Base-by-base conservation (phyloP, 2,329 filamentous ascomycete species). In the Neonectria faginata region DNA sequence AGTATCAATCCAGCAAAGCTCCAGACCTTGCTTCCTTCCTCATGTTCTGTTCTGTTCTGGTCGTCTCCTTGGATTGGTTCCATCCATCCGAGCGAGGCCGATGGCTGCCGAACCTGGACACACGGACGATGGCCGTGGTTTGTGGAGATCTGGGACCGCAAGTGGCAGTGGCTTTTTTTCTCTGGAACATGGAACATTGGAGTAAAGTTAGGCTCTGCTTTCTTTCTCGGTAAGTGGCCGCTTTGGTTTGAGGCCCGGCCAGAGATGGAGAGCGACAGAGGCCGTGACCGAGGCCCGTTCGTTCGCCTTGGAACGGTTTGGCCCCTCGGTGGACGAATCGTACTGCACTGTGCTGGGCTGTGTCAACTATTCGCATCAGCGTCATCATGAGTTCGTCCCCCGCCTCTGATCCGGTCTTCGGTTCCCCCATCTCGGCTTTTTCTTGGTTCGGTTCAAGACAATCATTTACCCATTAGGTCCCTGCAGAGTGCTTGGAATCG, bases 31-130 rank as follows among this genome's bases (percentile, higher is more conserved):
- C 11, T 14, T 7, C 5, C 33, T 36, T 10, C 33, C 33, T 14
- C 33, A 25, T 25, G 25, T 25, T 36, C 12, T 12, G 6, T 6
- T 12, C 50, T 57, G 55, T 47, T 27, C 29, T 31, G 29, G 29
- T 31, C 29, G 25, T 25, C 29, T 18, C 44, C 50, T 54, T 41
- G 7, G 48, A 57, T 57, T 59, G 39, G 57, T 57, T 77, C 77
- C 76, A 74, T 77, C 72, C 72, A 73, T 67, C 76, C 78, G 77
- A 79, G 74, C 70, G 60, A 76, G 71, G 71, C 75, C 76, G 75
- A 73, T 73, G 70, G 72, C 66, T 77, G 74, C 77, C 77, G 77
- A 78, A 60, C 31, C 51, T 20, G 41, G 61, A 25, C 39, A 58
- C 62, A 67, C 70, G 70, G 70, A 73, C 69, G 64, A 72, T 72